Conservation (phyloP, 441 rosid genomes). For the Daphne laureola region DNA sequence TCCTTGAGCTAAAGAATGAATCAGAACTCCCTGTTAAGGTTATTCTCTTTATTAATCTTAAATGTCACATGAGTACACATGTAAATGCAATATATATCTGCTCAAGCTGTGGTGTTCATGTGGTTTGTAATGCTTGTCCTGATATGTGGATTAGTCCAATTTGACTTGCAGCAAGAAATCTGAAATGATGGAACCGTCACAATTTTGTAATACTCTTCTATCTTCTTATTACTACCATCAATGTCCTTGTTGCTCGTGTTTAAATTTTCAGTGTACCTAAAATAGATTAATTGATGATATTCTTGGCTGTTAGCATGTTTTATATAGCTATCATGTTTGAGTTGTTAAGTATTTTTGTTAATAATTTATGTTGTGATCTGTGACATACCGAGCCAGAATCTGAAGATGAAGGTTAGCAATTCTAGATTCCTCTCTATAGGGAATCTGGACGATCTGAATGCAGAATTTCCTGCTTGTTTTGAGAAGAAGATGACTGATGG, state of each 20-base stretch:
- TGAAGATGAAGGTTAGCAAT: slow-evolving; percentile 89
- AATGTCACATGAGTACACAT: not conserved
- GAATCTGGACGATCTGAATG: slow-evolving; percentile 41
- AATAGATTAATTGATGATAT: not conserved
- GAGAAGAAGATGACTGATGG: slow-evolving; percentile 37
- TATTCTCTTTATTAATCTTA: slow-evolving; percentile 12
- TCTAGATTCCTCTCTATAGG: slow-evolving; percentile 70
- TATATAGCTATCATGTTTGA: too few species aligned
- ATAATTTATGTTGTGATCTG: slow-evolving; percentile 1
- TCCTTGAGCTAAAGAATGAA: slow-evolving; percentile 67
- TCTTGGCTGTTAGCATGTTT: too few species aligned
- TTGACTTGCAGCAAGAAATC: slow-evolving; percentile 5
- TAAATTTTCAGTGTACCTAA: not conserved
- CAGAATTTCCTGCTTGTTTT: slow-evolving; percentile 61
- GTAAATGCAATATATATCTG: not conserved
- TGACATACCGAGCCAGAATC: slow-evolving; percentile 47
- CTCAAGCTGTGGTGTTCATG: not conserved
- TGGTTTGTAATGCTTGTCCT: too few species aligned
- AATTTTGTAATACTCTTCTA: slow-evolving; percentile 5
- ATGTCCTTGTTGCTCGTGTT: slow-evolving; percentile 2
- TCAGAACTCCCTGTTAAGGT: slow-evolving; percentile 82
- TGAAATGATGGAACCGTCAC: slow-evolving; percentile 10
- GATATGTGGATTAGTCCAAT: not conserved
- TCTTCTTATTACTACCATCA: not conserved
- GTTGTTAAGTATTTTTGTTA: too few species aligned